Evolutionary conservation across 2,329 filamentous ascomycete genomes (phyloP), one percentile per base, ranked within the genome.

Genomic region (Aureobasidium sp.): DNA sequence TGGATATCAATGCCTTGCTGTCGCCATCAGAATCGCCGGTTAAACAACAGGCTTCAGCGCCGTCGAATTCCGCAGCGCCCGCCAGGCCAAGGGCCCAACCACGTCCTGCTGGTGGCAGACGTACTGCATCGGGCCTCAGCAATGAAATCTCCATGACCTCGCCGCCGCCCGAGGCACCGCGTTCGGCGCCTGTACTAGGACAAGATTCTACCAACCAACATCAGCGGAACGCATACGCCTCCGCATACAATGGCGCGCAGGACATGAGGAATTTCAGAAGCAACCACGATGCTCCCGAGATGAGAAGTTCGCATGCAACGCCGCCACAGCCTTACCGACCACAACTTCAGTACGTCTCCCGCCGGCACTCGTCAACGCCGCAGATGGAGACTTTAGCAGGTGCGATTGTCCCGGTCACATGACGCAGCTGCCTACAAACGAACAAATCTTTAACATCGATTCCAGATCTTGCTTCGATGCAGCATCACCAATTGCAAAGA

Each of bases 1-100:
- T 79, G 77, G 74, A 79, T 66, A 79, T 79, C 73, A 77, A 77
- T 67, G 75, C 75, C 49, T 70, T 79, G 55, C 67, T 79, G 55
- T 78, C 76, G 67, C 77, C 77, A 40, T 75, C 76, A 63, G 75
- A 78, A 61, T 74, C 74, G 66, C 69, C 75, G 55, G 68, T 71
- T 45, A 65, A 65, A 61, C 72, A 73, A 40, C 72, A 73, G 47
- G 70, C 73, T 45, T 65, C 62, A n/a, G 70, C 72, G 61, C 70
- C 71, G 19, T 62, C 65, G 57, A 70, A 70, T 62, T 67, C 69
- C 58, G 57, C 53, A 43, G 60, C 67, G 17, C n/a, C 60, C 35
- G 31, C 13, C 15, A 37, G 40, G 31, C 33, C 37, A 40, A 54
- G 58, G 25, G 37, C 37, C 3, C 55, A 59, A 21, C 35, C 43